These are phyloP conservation scores for Aspergillus brunneoviolaceus DNA, from an alignment of 2,329 filamentous ascomycete genomes.

Conservation along the genomic window DNA sequence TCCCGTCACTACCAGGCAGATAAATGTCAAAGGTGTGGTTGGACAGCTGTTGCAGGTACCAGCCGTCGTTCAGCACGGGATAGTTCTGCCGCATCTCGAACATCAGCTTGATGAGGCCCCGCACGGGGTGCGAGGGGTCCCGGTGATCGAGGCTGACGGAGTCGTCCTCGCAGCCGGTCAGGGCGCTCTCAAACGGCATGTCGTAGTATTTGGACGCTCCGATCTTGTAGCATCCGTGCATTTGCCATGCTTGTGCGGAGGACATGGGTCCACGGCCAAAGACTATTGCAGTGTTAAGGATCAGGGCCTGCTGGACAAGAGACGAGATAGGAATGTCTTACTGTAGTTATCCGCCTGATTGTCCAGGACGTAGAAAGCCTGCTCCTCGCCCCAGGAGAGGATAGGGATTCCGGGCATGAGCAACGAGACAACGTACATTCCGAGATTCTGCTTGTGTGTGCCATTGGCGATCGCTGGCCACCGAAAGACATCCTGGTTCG, in stretches of 20 bases:
- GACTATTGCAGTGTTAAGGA: constrained; percentile 26
- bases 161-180: constrained; percentile 56
- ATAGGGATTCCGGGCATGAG: constrained; percentile 61
- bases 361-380: constrained; percentile 62
- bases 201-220: constrained; percentile 56
- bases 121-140: constrained; percentile 59
- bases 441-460: constrained; percentile 56
- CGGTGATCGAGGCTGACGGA: constrained; percentile 59
- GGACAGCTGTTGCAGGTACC: constrained; percentile 53
- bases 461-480: constrained; percentile 62
- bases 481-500: constrained; percentile 64
- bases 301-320: not conserved
- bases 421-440: constrained; percentile 57
- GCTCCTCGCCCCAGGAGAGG: constrained; percentile 63
- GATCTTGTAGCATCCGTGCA: constrained; percentile 62
- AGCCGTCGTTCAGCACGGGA: constrained; percentile 61
- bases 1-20: constrained; percentile 52
- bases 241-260: constrained; percentile 60
- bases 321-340: not conserved
- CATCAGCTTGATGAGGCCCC: constrained; percentile 60
- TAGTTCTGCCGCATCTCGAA: constrained; percentile 58
- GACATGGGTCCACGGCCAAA: constrained; percentile 63
- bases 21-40: constrained; percentile 53
- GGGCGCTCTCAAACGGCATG: constrained; percentile 55
- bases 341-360: constrained; percentile 62